A percentile compares a stretch with the other conserved stretches of the same genome.
These are phyloP conservation scores for Geum urbanum DNA, from an alignment of 306 rosid species.

Conservation along the genomic window DNA sequence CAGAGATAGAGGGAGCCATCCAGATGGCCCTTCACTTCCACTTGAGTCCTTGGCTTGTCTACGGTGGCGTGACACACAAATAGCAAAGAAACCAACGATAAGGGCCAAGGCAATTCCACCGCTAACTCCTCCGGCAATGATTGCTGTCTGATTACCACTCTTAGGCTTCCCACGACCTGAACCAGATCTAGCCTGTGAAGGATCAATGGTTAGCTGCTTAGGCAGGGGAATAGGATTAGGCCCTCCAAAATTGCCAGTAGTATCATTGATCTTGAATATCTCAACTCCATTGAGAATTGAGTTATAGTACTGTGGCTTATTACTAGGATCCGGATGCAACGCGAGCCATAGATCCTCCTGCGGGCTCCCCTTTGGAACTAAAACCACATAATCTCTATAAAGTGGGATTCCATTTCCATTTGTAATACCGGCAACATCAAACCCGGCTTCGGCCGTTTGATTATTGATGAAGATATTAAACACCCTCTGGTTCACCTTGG, in stretches of 20 bases:
- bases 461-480: constrained; percentile 60
- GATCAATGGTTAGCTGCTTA: constrained; percentile 44
- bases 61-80: constrained; percentile 37
- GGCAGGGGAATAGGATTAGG: constrained; percentile 65
- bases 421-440: constrained; percentile 55
- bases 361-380: constrained; percentile 57
- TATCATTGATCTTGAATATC: constrained; percentile 68
- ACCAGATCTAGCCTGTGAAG: constrained; percentile 37
- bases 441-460: constrained; percentile 49
- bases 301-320: constrained; percentile 35
- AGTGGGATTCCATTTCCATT: constrained; percentile 38
- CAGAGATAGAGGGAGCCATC: constrained; percentile 95
- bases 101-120: constrained; percentile 63
- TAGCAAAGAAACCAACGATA: constrained; percentile 49
- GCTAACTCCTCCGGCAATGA: constrained; percentile 62
- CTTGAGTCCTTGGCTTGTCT: constrained; percentile 60
- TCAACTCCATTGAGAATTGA: constrained; percentile 80
- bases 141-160: constrained; percentile 35
- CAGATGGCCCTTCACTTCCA: constrained; percentile 89
- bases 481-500: constrained; percentile 48
- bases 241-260: constrained; percentile 67
- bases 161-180: constrained; percentile 46
- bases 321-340: constrained; percentile 45
- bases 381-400: constrained; percentile 53
- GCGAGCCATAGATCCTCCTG: constrained; percentile 72